Percentiles rank a stretch among this genome's conserved stretches.
phyloP scores from a whole-genome alignment of 1,139 yeast genomes.

The Meyerozyma guilliermondii region DNA sequence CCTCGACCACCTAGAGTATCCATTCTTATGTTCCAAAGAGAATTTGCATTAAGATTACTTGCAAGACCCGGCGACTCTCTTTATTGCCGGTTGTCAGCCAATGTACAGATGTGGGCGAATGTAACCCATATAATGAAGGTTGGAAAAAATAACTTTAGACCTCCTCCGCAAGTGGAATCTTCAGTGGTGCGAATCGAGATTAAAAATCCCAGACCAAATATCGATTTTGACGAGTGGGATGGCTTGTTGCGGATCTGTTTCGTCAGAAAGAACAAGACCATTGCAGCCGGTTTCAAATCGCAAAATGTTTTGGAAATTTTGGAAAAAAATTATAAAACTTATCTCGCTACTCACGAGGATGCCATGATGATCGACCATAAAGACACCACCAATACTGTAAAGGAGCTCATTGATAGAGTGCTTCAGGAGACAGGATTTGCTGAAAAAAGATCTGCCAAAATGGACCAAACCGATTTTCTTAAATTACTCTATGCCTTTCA shows the following conservation, averaged over 20 bases:
- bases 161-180: constrained; percentile 98
- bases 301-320: constrained; percentile 75
- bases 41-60: constrained; percentile 84
- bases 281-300: constrained; percentile 89
- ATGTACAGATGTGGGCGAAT: constrained; percentile 99
- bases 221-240: constrained; percentile 95
- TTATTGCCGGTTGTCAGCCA: constrained; percentile 90
- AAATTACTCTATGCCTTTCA: constrained; percentile 88
- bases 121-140: constrained; percentile 98
- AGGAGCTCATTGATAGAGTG: constrained; percentile 58
- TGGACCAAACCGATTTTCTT: constrained; percentile 92
- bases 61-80: constrained; percentile 95
- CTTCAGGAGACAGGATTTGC: constrained; percentile 72
- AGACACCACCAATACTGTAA: constrained; percentile 42
- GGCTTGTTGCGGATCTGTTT: constrained; percentile 87
- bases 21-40: constrained; percentile 96
- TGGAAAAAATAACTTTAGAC: constrained; percentile 92
- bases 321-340: constrained; percentile 84
- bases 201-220: constrained; percentile 85
- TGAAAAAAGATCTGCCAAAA: constrained; percentile 86
- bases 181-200: constrained; percentile 92
- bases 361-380: constrained; percentile 51
- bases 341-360: constrained; percentile 55
- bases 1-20: constrained; percentile 95
- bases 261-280: constrained; percentile 88